Evolutionary conservation across 345 rosid species (phyloP).

Genomic region (Aquilaria yunnanensis): DNA sequence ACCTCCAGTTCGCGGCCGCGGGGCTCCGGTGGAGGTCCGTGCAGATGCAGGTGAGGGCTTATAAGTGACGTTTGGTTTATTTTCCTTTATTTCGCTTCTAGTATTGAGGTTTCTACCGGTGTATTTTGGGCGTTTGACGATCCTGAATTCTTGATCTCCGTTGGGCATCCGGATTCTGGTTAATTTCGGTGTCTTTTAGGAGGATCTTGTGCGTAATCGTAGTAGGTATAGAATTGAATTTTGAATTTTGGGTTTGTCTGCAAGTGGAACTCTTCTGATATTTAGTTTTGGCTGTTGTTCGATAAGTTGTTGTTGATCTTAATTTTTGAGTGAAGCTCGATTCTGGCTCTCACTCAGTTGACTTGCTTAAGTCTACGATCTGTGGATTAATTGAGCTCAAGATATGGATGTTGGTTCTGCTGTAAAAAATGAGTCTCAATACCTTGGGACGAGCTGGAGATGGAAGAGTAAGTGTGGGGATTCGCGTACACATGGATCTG

Average conservation of each 20-base stretch:
- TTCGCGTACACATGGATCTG: too few relatives aligned
- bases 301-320: not conserved
- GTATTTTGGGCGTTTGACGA: conserved; percentile 2
- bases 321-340: not conserved
- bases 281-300: not conserved
- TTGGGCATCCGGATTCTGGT: not conserved
- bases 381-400: too few relatives aligned
- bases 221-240: not conserved
- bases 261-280: conserved; percentile 3
- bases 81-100: not conserved
- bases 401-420: too few relatives aligned
- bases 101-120: not conserved
- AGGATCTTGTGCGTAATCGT: not conserved
- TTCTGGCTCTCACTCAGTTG: not conserved
- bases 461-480: too few relatives aligned
- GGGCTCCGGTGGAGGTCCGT: not conserved
- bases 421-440: too few relatives aligned
- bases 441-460: too few relatives aligned
- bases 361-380: too few relatives aligned
- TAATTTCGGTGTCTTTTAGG: not conserved
- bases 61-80: not conserved
- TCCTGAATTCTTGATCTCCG: not conserved
- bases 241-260: conserved; percentile 3
- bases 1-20: conserved; percentile 16
- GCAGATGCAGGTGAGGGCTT: conserved; percentile 14